These are phyloP conservation scores for Collybia sordida DNA, from an alignment of 768 basidiomycete genomes.

Conservation along the genomic window DNA sequence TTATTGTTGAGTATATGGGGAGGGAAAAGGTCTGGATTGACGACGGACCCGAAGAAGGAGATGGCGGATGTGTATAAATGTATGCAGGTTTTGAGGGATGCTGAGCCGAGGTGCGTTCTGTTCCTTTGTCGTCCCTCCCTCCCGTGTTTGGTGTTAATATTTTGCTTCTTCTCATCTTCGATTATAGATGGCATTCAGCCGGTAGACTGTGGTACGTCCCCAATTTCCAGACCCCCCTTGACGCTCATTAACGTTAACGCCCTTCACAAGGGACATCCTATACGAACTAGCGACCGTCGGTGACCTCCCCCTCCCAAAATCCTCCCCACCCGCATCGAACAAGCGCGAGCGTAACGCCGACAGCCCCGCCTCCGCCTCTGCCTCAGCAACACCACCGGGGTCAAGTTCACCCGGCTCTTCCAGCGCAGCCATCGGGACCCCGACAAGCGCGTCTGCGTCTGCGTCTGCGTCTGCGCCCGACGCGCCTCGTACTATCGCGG, in stretches of 20 bases:
- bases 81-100: constrained; percentile 47
- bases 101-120: constrained; percentile 31
- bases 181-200: constrained; percentile 37
- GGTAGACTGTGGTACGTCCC: constrained; percentile 43
- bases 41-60: constrained; percentile 50
- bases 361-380: constrained; percentile 36
- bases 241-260: constrained; percentile 24
- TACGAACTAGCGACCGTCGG: constrained; percentile 73
- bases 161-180: background rate
- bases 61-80: constrained; percentile 69
- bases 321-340: constrained; percentile 45
- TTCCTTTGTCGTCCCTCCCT: background rate
- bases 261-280: constrained; percentile 58
- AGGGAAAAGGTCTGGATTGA: constrained; percentile 48
- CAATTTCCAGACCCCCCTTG: background rate
- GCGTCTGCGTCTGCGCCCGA: constrained; percentile 9
- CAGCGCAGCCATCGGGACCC: too few species aligned
- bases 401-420: constrained; percentile 33
- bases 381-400: too few species aligned
- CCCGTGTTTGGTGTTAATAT: background rate
- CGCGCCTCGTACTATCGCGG: constrained; percentile 33
- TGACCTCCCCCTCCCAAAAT: constrained; percentile 64
- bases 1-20: constrained; percentile 71
- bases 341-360: constrained; percentile 69
- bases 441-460: constrained; percentile 5